Conservation (phyloP, 1,139 yeast species). For the Candida mesenterica region DNA sequence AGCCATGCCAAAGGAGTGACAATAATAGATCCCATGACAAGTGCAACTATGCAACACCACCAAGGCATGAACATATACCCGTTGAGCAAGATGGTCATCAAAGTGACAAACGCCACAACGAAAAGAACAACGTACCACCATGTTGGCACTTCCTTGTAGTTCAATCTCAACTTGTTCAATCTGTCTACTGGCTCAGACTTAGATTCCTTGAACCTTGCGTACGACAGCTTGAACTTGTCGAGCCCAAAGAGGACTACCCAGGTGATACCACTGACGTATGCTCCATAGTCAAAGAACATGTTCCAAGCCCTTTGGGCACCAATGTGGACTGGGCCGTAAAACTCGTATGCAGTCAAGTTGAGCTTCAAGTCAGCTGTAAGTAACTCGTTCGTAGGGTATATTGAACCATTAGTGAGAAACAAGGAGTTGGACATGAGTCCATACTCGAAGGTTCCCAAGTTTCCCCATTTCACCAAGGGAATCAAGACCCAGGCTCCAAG, state of each 20-base stretch:
- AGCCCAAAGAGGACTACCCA: constrained; percentile 45
- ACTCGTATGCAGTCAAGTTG: constrained; percentile 18
- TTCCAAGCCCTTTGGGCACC: constrained; percentile 52
- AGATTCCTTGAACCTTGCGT: constrained; percentile 10
- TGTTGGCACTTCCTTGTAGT: constrained; percentile 39
- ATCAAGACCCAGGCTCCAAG: constrained; percentile 21
- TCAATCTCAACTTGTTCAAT: constrained; percentile 37
- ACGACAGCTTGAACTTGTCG: constrained; percentile 22
- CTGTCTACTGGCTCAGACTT: constrained; percentile 26
- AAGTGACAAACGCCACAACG: constrained; percentile 29
- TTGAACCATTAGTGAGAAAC: constrained; percentile 15
- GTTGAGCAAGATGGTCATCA: constrained; percentile 32
- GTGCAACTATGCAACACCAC: constrained; percentile 47
- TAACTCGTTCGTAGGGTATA: constrained; percentile 17
- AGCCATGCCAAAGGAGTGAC: constrained; percentile 52
- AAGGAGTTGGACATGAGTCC: constrained; percentile 20
- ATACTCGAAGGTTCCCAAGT: constrained; percentile 10
- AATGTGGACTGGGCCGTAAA: constrained; percentile 19
- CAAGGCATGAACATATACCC: constrained; percentile 49
- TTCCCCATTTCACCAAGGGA: constrained; percentile 20
- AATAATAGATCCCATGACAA: constrained; percentile 41
- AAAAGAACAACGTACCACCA: constrained; percentile 42
- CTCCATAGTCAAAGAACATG: constrained; percentile 52
- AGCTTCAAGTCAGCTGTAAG: constrained; percentile 15
- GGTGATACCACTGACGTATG: constrained; percentile 45